phyloP scores from a whole-genome alignment of 345 rosid species.

The Gossypium ekmanianum region DNA sequence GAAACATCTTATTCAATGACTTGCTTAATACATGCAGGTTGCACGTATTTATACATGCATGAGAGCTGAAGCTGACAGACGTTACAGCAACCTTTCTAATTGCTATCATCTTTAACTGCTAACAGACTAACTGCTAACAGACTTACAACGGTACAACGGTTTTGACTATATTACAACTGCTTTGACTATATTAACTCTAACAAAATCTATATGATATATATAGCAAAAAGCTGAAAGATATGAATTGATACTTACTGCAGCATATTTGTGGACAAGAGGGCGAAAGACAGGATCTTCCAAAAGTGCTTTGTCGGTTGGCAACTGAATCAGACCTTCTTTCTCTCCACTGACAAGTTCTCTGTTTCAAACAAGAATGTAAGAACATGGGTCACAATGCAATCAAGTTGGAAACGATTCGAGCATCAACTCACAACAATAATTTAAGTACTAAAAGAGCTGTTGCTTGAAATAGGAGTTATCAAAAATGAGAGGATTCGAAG shows the following conservation, averaged over 20 bases:
- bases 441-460: background rate
- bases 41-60: too few relatives aligned
- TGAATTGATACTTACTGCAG: slow-evolving; percentile 41
- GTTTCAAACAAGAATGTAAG: slow-evolving; percentile 10
- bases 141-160: too few relatives aligned
- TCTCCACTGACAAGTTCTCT: slow-evolving; percentile 79
- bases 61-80: too few relatives aligned
- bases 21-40: too few relatives aligned
- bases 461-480: slow-evolving; percentile 88
- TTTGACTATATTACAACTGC: too few relatives aligned
- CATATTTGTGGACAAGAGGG: slow-evolving; percentile 70
- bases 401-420: background rate
- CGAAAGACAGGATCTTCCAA: slow-evolving; percentile 67
- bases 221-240: background rate
- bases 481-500: slow-evolving; percentile 73
- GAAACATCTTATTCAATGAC: too few relatives aligned
- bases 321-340: slow-evolving; percentile 71
- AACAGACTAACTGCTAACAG: too few relatives aligned
- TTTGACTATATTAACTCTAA: too few relatives aligned
- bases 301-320: slow-evolving; percentile 80
- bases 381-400: background rate
- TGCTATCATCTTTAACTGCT: too few relatives aligned
- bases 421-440: background rate
- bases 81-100: too few relatives aligned
- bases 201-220: background rate